Evolutionary conservation across 192 early-diverging fungal genomes (phyloP).

Genomic region (Rhizoclosmatium globosum): DNA sequence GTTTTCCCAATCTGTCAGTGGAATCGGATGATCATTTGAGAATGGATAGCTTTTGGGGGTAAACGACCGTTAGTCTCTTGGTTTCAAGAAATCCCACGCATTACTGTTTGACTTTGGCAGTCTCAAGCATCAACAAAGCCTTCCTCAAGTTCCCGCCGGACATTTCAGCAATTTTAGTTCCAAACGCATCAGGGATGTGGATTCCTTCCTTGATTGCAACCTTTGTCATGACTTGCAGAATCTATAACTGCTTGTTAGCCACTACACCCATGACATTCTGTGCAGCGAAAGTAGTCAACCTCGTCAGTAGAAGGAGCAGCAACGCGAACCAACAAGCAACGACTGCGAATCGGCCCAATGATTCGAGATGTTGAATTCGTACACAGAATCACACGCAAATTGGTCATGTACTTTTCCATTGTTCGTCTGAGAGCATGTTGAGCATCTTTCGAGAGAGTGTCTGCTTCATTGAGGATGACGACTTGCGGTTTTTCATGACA

Average conservation of each 20-base stretch:
- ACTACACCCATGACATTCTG: neutral
- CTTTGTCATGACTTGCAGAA: constrained; percentile 67
- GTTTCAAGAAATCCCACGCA: neutral
- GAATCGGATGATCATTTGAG: constrained; percentile 58
- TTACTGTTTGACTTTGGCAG: constrained; percentile 57
- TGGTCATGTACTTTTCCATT: constrained; percentile 98
- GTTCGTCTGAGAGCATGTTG: constrained; percentile 97
- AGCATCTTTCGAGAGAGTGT: constrained; percentile 85
- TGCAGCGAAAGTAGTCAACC: constrained; percentile 45
- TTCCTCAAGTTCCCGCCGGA: constrained; percentile 86
- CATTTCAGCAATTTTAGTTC: constrained; percentile 70
- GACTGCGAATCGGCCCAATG: constrained; percentile 89
- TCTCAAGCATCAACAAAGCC: constrained; percentile 91
- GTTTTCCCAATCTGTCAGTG: constrained; percentile 88
- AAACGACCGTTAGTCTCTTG: constrained; percentile 7
- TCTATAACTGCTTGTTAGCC: constrained; percentile 39
- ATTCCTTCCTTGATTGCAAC: constrained; percentile 87
- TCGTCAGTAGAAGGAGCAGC: constrained; percentile 80
- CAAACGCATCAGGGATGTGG: constrained; percentile 67
- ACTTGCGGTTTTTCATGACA: constrained; percentile 54
- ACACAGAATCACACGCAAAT: constrained; percentile 93
- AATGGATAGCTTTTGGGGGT: constrained; percentile 54
- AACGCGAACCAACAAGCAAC: constrained; percentile 91
- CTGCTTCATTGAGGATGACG: constrained; percentile 94
- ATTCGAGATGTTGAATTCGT: constrained; percentile 90